Base-by-base conservation (phyloP, 2,329 filamentous ascomycete species). In the Alternaria sp. region DNA sequence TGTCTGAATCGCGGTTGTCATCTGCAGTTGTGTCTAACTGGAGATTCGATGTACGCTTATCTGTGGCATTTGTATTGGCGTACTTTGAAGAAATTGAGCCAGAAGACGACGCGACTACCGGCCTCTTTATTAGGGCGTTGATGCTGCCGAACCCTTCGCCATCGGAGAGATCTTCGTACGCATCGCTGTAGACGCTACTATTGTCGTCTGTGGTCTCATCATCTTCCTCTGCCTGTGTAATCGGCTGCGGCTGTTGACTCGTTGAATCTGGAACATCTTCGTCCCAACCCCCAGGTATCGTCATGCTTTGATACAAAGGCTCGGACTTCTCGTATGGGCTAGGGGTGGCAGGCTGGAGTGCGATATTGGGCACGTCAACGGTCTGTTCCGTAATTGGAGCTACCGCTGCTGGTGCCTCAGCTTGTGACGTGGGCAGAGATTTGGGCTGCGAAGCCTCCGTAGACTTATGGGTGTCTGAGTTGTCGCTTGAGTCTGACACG, bases 91-190 rank as follows among this genome's bases (percentile, higher is more conserved):
- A 59, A 58, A 71, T 62, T 23, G 74, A 40, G 36, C 71, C 49
- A 44, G 67, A 41, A 44, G 67, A 42, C 44, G 70, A 66, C 33
- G 73, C 62, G 51, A 71, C 62, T 1, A 81, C 67, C 3, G 89
- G 86, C 45, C 83, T 86, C 21, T 88, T 85, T 1, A 92, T 83
- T 8, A 93, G 85, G 10, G 90, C 90, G 74, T 93, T 84, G 7
- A 93, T 81, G 4, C 90, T 93, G 69, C 87, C 82, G 68, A 92
- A 93, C 0, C 88, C 85, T 37, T 90, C 88, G 4, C 82, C 70
- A 13, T 91, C 88, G 0, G 85, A 86, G 0, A 90, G 79, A 60
- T 92, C 89, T 75, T 93, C 91, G 53, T 89, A 89, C 1, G 90
- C 90, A 75, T 93, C 91, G 63, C 88, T 92, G 72, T 91, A 93